A percentile compares a stretch with the other conserved stretches of the same genome.
These are phyloP conservation scores for Hansenula anomala DNA, from an alignment of 1,139 yeast species.

Conservation along the genomic window DNA sequence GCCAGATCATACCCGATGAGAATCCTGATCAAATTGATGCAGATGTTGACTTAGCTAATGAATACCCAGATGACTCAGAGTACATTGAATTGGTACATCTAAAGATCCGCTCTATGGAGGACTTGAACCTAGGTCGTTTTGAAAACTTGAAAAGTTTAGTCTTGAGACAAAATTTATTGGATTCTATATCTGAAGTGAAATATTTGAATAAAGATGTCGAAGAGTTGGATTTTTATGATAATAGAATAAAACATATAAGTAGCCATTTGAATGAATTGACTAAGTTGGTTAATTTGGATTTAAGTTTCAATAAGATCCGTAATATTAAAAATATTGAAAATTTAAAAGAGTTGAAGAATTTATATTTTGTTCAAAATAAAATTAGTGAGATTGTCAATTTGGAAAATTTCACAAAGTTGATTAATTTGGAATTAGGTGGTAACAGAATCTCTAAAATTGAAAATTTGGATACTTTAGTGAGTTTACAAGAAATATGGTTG, in stretches of 20 bases:
- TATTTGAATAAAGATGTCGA: constrained; percentile 55
- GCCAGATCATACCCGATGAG: constrained; percentile 50
- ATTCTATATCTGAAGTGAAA: constrained; percentile 67
- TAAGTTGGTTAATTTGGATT: constrained; percentile 61
- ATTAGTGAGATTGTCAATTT: constrained; percentile 70
- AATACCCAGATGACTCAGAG: constrained; percentile 56
- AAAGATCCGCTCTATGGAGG: constrained; percentile 65
- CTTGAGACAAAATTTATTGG: constrained; percentile 79
- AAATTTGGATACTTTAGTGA: constrained; percentile 45
- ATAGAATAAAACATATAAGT: constrained; percentile 83
- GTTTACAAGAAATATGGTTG: constrained; percentile 79
- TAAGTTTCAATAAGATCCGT: constrained; percentile 87
- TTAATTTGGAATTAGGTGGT: constrained; percentile 87
- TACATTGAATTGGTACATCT: constrained; percentile 75
- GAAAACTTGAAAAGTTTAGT: constrained; percentile 55
- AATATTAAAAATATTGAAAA: constrained; percentile 77
- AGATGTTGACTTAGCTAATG: constrained; percentile 58
- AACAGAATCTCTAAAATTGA: constrained; percentile 64
- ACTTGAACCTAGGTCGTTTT: constrained; percentile 58
- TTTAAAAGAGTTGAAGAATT: constrained; percentile 54
- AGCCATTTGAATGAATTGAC: constrained; percentile 54
- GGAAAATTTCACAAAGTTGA: constrained; percentile 51
- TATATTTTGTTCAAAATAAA: constrained; percentile 87
- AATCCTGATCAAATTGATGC: constrained; percentile 39
- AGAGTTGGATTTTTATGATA: constrained; percentile 89